Percentiles rank a stretch among this genome's conserved stretches.
phyloP scores from a whole-genome alignment of 1,139 yeast species.

The Geotrichum bryndzae region DNA sequence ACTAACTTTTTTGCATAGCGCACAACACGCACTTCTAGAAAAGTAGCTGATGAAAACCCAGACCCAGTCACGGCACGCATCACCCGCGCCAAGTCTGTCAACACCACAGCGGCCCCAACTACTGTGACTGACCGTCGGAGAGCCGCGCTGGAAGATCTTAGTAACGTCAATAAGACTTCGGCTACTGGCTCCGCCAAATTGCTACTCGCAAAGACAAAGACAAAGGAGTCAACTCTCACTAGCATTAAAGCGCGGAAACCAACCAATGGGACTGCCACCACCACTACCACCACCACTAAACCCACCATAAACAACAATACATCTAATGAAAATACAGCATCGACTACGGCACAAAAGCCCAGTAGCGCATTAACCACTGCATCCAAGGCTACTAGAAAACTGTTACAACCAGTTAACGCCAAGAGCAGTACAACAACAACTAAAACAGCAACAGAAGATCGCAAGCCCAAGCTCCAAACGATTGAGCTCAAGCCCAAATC shows the following conservation, averaged over 20 bases:
- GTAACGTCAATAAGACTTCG: slow-evolving; percentile 44
- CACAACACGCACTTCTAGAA: slow-evolving; percentile 12
- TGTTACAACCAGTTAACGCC: not conserved
- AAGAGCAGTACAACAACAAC: not conserved
- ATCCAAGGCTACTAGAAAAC: not conserved
- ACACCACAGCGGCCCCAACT: slow-evolving; percentile 3
- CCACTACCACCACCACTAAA: not conserved
- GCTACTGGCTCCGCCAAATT: slow-evolving; percentile 35
- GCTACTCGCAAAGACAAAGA: not conserved
- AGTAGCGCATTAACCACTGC: not conserved
- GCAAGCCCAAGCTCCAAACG: too few species aligned
- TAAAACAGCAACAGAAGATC: not conserved
- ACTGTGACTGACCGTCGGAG: slow-evolving; percentile 16
- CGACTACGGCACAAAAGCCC: not conserved
- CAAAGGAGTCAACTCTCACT: not conserved
- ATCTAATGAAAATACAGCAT: not conserved
- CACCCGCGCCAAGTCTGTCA: slow-evolving; percentile 12
- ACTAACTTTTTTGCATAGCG: slow-evolving; percentile 2
- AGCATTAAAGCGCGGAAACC: not conserved
- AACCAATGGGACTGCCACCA: not conserved
- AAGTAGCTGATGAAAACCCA: slow-evolving; percentile 12
- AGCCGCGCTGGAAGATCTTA: slow-evolving; percentile 34
- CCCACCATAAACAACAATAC: not conserved
- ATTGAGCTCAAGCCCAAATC: too few species aligned
- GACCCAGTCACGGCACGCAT: slow-evolving; percentile 7